These are phyloP conservation scores for Mycena rebaudengoi DNA, from an alignment of 768 basidiomycete species.

Conservation along the genomic window DNA sequence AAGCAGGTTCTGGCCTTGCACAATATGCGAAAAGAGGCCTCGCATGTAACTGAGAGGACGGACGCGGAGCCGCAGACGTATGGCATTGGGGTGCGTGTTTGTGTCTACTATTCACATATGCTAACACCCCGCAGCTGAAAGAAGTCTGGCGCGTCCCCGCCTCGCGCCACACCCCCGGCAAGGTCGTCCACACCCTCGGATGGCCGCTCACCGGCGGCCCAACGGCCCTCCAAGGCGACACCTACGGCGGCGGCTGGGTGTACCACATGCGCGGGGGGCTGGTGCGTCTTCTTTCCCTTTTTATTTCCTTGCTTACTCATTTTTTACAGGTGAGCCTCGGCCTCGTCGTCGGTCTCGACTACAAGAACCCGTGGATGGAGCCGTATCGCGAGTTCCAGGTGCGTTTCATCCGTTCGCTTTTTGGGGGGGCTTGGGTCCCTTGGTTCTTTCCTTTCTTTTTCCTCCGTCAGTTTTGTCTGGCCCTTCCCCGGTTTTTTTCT, in stretches of 20 bases:
- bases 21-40: slow-evolving; percentile 70
- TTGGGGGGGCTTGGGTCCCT: no score
- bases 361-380: slow-evolving; percentile 90
- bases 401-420: slow-evolving; percentile 28
- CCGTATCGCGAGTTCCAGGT: slow-evolving; percentile 96
- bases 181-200: slow-evolving; percentile 94
- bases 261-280: slow-evolving; percentile 96
- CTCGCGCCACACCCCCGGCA: no score
- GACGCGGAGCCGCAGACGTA: slow-evolving; percentile 93
- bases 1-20: slow-evolving; percentile 83
- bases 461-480: not conserved
- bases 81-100: slow-evolving; percentile 91
- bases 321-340: slow-evolving; percentile 93
- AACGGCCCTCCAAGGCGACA: no score
- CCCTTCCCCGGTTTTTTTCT: no score
- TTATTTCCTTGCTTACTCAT: no score
- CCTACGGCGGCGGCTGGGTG: slow-evolving; percentile 93
- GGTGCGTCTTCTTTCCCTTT: no score
- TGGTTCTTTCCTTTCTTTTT: no score
- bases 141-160: slow-evolving; percentile 98
- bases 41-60: no score
- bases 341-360: slow-evolving; percentile 93
- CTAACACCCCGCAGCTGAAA: no score
- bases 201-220: slow-evolving; percentile 87
- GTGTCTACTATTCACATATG: no score